Evolutionary conservation across 1,284 basidiomycete species (phyloP).

Genomic region (Tetrapyrgos nigripes): DNA sequence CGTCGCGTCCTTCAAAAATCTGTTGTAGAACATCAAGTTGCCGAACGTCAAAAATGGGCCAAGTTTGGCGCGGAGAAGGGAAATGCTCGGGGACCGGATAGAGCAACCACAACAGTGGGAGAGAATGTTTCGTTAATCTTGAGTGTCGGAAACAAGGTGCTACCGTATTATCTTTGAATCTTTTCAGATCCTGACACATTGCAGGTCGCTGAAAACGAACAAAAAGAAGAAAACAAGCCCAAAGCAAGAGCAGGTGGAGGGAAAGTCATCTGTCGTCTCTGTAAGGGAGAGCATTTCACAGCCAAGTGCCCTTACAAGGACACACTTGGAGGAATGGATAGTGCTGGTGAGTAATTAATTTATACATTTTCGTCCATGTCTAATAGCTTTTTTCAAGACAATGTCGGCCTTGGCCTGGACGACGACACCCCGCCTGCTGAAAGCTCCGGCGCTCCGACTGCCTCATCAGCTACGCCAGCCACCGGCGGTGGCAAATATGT

Average conservation of each 20-base stretch:
- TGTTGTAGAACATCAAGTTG: conserved; percentile 93
- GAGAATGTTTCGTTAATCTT: conserved; percentile 91
- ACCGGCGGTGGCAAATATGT: conserved; percentile 83
- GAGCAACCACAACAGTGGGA: conserved; percentile 95
- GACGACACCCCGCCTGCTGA: conserved; percentile 59
- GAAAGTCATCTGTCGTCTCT: conserved; percentile 92
- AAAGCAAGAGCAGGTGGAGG: conserved; percentile 79
- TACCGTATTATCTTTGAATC: conserved; percentile 15
- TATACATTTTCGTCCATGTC: conserved; percentile 8
- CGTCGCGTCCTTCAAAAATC: conserved; percentile 90
- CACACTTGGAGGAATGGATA: conserved; percentile 82
- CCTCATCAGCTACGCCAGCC: conserved; percentile 29
- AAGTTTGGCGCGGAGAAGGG: conserved; percentile 97
- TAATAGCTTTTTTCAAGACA: conserved; percentile 33
- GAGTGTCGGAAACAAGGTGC: conserved; percentile 83
- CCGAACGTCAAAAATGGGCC: conserved; percentile 91
- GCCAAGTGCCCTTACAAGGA: conserved; percentile 99
- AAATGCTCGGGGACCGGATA: conserved; percentile 88
- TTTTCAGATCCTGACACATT: neutral
- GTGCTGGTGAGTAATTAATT: conserved; percentile 44
- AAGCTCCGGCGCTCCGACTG: conserved; percentile 48
- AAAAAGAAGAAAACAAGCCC: conserved; percentile 78
- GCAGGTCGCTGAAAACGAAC: conserved; percentile 61
- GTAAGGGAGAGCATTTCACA: conserved; percentile 98
- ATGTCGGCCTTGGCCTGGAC: conserved; percentile 50